Percentiles rank a stretch among this genome's conserved stretches.
Conservation (phyloP, 768 basidiomycete species). For the Lactifluus subvellereus region DNA sequence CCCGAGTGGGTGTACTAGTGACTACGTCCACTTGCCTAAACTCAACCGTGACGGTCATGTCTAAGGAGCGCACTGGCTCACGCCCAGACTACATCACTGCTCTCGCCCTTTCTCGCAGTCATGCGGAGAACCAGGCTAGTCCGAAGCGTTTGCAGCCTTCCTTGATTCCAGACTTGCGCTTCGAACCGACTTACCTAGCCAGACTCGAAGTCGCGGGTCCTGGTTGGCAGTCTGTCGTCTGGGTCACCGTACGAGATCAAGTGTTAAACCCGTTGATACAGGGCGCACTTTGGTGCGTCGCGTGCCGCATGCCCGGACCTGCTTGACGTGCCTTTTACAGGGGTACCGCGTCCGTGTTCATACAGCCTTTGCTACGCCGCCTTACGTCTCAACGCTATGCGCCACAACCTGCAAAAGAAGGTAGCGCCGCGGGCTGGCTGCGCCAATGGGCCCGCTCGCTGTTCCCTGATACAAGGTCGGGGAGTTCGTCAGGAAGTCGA, state of each 20-base stretch:
- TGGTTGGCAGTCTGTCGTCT: conserved; percentile 53
- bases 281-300: conserved; percentile 57
- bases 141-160: conserved; percentile 24
- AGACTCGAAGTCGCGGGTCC: conserved; percentile 50
- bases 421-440: conserved; percentile 10
- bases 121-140: background rate
- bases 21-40: background rate
- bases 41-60: conserved; percentile 6
- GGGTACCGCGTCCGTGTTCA: conserved; percentile 13
- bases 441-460: conserved; percentile 13
- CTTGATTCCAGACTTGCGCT: conserved; percentile 66
- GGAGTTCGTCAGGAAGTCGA: background rate
- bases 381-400: background rate
- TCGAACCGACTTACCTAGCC: conserved; percentile 64
- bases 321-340: background rate
- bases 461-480: background rate
- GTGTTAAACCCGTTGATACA: conserved; percentile 62
- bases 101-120: conserved; percentile 15
- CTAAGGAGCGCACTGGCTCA: conserved; percentile 8
- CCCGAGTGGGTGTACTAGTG: too few relatives aligned
- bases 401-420: background rate
- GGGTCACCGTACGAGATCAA: conserved; percentile 65
- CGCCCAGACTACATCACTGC: conserved; percentile 22
- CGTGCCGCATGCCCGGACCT: background rate
- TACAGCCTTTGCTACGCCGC: conserved; percentile 5